phyloP scores from a whole-genome alignment of 176 grass and related monocot genomes.

The Carex pumila region DNA sequence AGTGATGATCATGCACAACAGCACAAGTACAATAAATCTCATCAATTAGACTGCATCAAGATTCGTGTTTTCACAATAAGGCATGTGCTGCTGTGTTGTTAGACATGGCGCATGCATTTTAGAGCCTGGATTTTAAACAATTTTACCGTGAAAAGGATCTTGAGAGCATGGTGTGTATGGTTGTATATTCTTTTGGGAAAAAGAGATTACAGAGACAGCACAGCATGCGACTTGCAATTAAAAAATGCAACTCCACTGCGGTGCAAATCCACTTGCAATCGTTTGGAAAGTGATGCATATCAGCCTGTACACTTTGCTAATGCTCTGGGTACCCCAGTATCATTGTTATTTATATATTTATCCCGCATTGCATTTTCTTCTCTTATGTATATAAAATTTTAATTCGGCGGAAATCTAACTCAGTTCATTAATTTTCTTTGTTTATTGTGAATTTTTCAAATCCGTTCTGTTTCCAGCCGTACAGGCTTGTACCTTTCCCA shows the following conservation, averaged over 20 bases:
- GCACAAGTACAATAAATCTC: too few relatives aligned
- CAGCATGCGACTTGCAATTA: background rate
- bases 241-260: background rate
- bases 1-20: too few relatives aligned
- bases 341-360: background rate
- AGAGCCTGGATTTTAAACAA: background rate
- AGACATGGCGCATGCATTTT: too few relatives aligned
- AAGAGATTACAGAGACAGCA: background rate
- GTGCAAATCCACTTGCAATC: constrained; percentile 13
- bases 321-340: background rate
- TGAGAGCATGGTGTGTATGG: background rate
- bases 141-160: background rate
- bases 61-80: too few relatives aligned
- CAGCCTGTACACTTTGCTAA: background rate
- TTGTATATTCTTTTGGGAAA: background rate
- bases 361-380: background rate
- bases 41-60: too few relatives aligned
- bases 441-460: too few relatives aligned
- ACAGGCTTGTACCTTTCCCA: too few relatives aligned
- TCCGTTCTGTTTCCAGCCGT: too few relatives aligned
- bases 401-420: too few relatives aligned
- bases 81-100: too few relatives aligned
- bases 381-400: too few relatives aligned
- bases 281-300: background rate
- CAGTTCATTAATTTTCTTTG: too few relatives aligned